Evolutionary conservation across 176 grass and related monocot species (phyloP).

Genomic region (Paspalum vaginatum): DNA sequence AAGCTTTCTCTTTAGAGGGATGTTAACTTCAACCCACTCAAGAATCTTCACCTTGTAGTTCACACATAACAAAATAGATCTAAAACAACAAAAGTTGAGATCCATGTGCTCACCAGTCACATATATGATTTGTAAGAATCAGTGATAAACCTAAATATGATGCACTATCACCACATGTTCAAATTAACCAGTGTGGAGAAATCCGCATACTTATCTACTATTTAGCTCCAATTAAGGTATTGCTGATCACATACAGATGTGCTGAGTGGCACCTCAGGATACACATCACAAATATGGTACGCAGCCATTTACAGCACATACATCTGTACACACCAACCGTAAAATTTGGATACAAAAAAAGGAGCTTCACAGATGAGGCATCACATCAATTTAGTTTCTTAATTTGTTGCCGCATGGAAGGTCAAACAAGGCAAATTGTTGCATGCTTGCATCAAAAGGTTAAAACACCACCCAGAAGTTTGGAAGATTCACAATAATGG

Average conservation of each 20-base stretch:
- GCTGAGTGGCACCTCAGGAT: no score
- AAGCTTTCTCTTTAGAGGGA: not conserved
- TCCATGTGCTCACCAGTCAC: not conserved
- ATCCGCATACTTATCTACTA: constrained; percentile 2
- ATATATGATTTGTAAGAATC: not conserved
- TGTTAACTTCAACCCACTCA: not conserved
- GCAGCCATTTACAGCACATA: no score
- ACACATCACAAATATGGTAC: no score
- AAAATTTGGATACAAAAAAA: not conserved
- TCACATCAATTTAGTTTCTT: not conserved
- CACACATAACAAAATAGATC: not conserved
- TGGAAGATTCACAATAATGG: constrained; percentile 1
- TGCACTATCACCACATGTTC: not conserved
- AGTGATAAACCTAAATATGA: constrained; percentile 11
- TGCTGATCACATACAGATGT: not conserved
- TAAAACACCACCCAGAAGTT: constrained; percentile 16
- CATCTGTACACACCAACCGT: not conserved
- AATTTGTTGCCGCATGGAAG: constrained; percentile 14
- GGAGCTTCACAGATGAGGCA: not conserved
- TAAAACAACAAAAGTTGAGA: not conserved
- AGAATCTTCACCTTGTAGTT: not conserved
- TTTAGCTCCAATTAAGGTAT: not conserved
- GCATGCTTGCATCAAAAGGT: constrained; percentile 13
- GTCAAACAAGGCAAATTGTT: constrained; percentile 20
- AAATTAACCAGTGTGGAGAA: not conserved